Base-by-base conservation (phyloP, 768 basidiomycete species). In the Leccinum uliginosum region DNA sequence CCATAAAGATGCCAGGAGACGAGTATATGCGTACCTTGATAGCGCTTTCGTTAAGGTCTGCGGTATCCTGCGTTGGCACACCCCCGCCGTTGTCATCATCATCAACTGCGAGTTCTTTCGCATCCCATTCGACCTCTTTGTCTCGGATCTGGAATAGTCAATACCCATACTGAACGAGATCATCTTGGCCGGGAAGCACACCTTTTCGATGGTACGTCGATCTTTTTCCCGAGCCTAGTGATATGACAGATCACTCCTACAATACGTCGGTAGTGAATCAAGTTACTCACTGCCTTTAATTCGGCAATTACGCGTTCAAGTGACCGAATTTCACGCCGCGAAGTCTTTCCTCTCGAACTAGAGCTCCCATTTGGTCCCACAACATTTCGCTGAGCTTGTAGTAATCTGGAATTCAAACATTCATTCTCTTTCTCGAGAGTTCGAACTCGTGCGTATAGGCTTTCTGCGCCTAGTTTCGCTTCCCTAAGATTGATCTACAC, bases 151-250 rank as follows among this genome's bases (percentile, higher is more conserved):
- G 35, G 26, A 19, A 48, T 19, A 6, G 49, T 65, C 19, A 58
- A 34, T 12, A 30, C 8, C 10, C 19, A 23, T 14, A 44, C 35
- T n/a, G 9, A 11, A 17, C n/a, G 34, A 27, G n/a, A 40, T 17
- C 21, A 54, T 23, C 24, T 32, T 8, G 14, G 19, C 30, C 11
- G 6, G n/a, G 48, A 35, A 21, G 53, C 8, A 5, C 12, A 63
- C 63, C 55, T 61, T 57, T 51, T 65, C 34, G 2, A 68, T 61
- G 40, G 50, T 59, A 27, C 48, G 50, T n/a, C n/a, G 59, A 26
- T 63, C 57, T 23, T 55, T 60, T 38, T 59, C 46, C 8, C 47
- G 60, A 40, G 51, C 55, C 63, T 62, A 15, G 54, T 50, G 15
- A 47, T 19, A 40, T 29, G n/a, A n/a, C n/a, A 19, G 21, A 52